A percentile compares a stretch with the other conserved stretches of the same genome.
phyloP scores from a whole-genome alignment of 2,329 filamentous ascomycete species.

The Cladosporium oxysporum region DNA sequence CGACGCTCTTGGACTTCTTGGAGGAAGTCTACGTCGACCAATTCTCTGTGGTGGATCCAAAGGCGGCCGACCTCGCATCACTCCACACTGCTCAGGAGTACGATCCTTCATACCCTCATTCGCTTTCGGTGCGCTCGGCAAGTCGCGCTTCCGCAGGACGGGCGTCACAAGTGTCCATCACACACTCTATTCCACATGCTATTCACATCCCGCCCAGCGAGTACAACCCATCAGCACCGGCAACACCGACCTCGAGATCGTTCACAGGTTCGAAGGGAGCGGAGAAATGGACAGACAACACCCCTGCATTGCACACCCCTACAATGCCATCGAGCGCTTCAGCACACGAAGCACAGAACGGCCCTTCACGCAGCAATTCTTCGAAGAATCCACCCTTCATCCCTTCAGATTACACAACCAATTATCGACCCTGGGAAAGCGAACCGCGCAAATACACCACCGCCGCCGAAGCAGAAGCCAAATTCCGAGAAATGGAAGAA shows the following conservation, averaged over 20 bases:
- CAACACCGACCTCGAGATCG: conserved; percentile 8
- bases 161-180: conserved; percentile 7
- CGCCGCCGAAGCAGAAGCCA: conserved; percentile 30
- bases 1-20: conserved; percentile 59
- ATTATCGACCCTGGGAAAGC: conserved; percentile 36
- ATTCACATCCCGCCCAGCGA: conserved; percentile 13
- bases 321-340: conserved; percentile 13
- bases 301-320: neutral
- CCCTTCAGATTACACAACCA: conserved; percentile 35
- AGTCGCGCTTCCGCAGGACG: conserved; percentile 12
- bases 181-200: conserved; percentile 4
- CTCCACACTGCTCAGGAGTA: neutral
- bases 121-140: conserved; percentile 10
- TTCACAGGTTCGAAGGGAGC: neutral
- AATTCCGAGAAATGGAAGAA: conserved; percentile 35
- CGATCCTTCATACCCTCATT: conserved; percentile 8
- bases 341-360: conserved; percentile 7
- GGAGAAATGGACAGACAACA: neutral
- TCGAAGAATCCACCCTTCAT: conserved; percentile 33
- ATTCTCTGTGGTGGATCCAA: neutral
- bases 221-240: neutral
- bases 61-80: neutral
- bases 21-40: conserved; percentile 35
- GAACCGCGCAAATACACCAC: conserved; percentile 31
- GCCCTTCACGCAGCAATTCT: neutral